These are phyloP conservation scores for Penicillium palitans DNA, from an alignment of 2,329 filamentous ascomycete genomes.

Conservation along the genomic window DNA sequence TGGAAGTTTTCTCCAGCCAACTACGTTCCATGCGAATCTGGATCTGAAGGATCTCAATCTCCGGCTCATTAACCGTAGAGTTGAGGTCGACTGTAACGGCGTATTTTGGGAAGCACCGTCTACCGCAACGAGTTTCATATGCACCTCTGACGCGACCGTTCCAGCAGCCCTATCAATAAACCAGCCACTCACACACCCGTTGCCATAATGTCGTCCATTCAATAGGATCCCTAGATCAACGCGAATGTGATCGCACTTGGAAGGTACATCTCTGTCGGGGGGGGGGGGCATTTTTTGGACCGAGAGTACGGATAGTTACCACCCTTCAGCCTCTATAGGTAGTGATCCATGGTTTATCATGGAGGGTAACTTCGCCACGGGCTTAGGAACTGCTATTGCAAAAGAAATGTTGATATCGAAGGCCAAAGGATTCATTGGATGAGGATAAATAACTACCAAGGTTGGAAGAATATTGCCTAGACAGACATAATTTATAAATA, in stretches of 20 bases:
- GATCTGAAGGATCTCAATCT: constrained; percentile 39
- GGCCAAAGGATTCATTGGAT: neutral
- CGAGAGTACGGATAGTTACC: constrained; percentile 45
- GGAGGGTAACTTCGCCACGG: constrained; percentile 50
- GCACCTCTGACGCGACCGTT: constrained; percentile 50
- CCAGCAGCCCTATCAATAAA: constrained; percentile 45
- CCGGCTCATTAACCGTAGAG: constrained; percentile 37
- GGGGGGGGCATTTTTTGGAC: constrained; percentile 33
- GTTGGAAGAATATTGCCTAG: neutral
- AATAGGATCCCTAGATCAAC: constrained; percentile 51
- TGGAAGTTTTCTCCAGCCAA: constrained; percentile 23
- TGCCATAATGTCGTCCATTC: constrained; percentile 48
- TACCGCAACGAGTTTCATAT: constrained; percentile 46
- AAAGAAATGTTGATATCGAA: neutral
- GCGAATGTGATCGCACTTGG: constrained; percentile 52
- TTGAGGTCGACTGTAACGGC: constrained; percentile 47
- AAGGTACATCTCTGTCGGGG: constrained; percentile 31
- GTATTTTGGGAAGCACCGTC: constrained; percentile 46
- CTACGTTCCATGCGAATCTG: constrained; percentile 32
- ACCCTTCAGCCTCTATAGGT: constrained; percentile 52
- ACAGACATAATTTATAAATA: neutral
- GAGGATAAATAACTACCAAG: neutral
- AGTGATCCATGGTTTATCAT: constrained; percentile 53
- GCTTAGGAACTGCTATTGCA: constrained; percentile 39
- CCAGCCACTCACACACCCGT: constrained; percentile 53